Evolutionary conservation across 2,329 filamentous ascomycete genomes (phyloP), one percentile per base, ranked within the genome.

Genomic region (Colletotrichum truncatum): DNA sequence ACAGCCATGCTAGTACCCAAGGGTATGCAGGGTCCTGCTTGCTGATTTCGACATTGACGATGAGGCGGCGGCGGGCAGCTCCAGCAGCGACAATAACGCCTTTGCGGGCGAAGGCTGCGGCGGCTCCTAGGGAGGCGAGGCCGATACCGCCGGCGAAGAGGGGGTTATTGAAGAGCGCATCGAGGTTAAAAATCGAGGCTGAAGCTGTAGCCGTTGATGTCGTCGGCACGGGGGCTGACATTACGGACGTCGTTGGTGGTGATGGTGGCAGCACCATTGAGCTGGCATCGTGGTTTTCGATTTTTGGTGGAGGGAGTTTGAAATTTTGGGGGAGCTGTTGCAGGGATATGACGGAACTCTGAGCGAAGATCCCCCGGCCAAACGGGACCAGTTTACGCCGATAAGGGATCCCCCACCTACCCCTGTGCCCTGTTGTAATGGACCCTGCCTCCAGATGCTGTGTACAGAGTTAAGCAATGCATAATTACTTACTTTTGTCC

Each of bases 1-100:
- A 94, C 76, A 99, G 92, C 94, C 96, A 99, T 69, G 94, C 91
- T 9, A 99, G 85, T 41, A 99, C 89, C 95, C 94, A 98, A 39
- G 90, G 90, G 76, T 98, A 99, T 2, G 95, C 94, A 45, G 93
- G 89, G 79, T 99, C 96, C 73, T 95, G 93, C 75, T 93, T 92
- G 77, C 93, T 95, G 78, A 99, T 97, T 79, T 99, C 96, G 73
- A 99, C 89, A 73, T 98, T 94, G 72, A 98, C 93, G 28, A 99
- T 89, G 80, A 99, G 89, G 51, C 95, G 93, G 56, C 91, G 90
- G 52, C 93, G 92, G 64, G 97, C 81, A 61, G 97, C 84, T 43
- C 87, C 86, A n/a, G 91, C 89, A 58, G 89, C 89, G 72, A 89
- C 84, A 66, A 94, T 87, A 64, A 92, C 77, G 32, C 92, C 93